Base-by-base conservation (phyloP, 179 eudicot genomes). In the Silene vulgaris region DNA sequence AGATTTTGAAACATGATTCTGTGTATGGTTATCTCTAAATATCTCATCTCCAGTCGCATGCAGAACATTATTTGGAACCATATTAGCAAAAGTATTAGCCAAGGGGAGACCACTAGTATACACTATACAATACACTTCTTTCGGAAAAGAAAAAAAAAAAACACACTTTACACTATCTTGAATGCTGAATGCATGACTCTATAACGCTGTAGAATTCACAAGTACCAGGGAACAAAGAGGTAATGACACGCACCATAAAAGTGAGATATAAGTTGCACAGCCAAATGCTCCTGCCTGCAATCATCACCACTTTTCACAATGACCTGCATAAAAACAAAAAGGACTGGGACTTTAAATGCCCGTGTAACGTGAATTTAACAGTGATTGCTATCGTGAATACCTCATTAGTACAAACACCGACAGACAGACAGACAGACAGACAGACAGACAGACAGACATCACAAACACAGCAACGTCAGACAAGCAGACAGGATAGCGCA, bases 281-380 rank as follows among this genome's bases (percentile, higher is more conserved):
- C 97, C 75, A 95, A 89, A 88, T 95, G 99, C 79, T 95, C 99
- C 88, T 95, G 99, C 78, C 97, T 84, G 81, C 99, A 95, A 84
- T 92, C 97, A 89, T 95, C 99, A 57, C 99, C 99, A 80, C 99
- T 95, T 88, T 95, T 95, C 76, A 95, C 99, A 71, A 95, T 95
- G 61, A 89, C 83, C 99, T 92, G 74, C 54, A 77, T 21, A 45
- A 77, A 72, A 79, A 59, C 62, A 61, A 72, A 48, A 43, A 65
- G 17, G 60, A n/a, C 19, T 56, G n/a, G 62, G 29, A 8, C 12
- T 30, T 16, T 8, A 32, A 73, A 57, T 16, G 65, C 30, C 69
- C 13, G 9, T 40, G 63, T 26, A 52, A 19, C 7, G 64, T 16
- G 29, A 64, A 60, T 40, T 57, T 23, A 63, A 54, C 28, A 64